Conservation (phyloP, 768 basidiomycete species). For the Baorangia bicolor region DNA sequence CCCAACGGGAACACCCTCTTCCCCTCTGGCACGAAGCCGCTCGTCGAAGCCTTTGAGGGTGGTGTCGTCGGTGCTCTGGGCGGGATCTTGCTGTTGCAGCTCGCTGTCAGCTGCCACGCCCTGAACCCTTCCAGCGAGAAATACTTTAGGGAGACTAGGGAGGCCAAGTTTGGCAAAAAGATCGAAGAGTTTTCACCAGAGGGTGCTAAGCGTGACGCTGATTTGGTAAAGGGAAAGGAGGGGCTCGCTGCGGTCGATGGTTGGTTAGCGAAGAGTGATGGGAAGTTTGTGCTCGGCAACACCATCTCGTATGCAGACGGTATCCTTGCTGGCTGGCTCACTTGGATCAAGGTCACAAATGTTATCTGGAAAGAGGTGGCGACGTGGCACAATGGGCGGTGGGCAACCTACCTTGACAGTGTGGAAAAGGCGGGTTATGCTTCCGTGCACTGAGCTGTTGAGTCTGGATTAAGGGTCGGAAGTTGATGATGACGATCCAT, state of each 20-base stretch:
- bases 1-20: conserved; percentile 40
- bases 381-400: conserved; percentile 40
- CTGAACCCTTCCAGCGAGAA: conserved; percentile 30
- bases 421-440: conserved; percentile 34
- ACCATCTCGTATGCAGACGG: conserved; percentile 37
- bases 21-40: conserved; percentile 38
- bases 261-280: conserved; percentile 32
- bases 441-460: conserved; percentile 6
- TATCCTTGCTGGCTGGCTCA: conserved; percentile 32
- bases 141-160: conserved; percentile 37
- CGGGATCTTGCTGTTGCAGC: conserved; percentile 13
- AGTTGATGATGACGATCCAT: background rate
- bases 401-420: conserved; percentile 34
- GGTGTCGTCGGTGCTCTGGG: conserved; percentile 11
- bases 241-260: conserved; percentile 25
- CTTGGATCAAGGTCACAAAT: conserved; percentile 34
- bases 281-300: conserved; percentile 37
- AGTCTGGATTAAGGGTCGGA: background rate
- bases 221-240: conserved; percentile 29
- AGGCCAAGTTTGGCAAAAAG: conserved; percentile 30
- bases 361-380: conserved; percentile 36
- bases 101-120: conserved; percentile 6
- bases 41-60: conserved; percentile 41
- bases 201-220: conserved; percentile 24
- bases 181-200: conserved; percentile 38